Base-by-base conservation (phyloP, 2,329 filamentous ascomycete species). In the Pseudocercospora ulei region DNA sequence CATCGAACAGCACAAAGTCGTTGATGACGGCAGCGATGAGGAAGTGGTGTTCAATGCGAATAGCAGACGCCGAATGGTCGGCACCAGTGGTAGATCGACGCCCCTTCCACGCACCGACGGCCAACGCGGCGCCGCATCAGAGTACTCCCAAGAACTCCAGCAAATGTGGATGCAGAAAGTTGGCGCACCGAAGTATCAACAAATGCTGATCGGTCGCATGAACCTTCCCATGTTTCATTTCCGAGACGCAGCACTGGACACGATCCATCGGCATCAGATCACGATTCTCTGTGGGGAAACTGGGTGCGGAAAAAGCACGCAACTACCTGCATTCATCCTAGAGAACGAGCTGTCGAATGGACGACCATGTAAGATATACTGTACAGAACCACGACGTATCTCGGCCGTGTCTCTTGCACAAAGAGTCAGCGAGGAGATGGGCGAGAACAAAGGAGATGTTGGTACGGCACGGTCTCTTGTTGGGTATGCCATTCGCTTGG, bases 201-300 rank as follows among this genome's bases (percentile, higher is more conserved):
- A 68, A 5, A 96, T 98, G 90, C 70, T 88, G 37, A 64, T 72
- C 58, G 76, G 72, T 19, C 78, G 90, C 39, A 79, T 76, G 68
- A 81, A 81, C 52, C 72, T 98, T 11, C 90, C 90, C 0, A 94
- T 98, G 68, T 95, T 82, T 75, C 71, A 74, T 7, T 95, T 90
- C 59, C 80, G 78, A 49, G 67, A 82, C 7, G 73, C 84, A 34
- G 85, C 95, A 5, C 65, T 96, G 7, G 69, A 75, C 16, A 75
- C 82, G 1, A 78, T 98, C 18, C 79, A 84, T 30, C 69, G 73
- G 13, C 74, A 93, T 49, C 87, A 90, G 55, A 81, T 93, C 6
- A 78, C 90, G 6, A 95, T 98, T 43, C 75, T 98, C 18, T 96
- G 88, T 58, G 90, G 90, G 58, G 90, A 98, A 64, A 98, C 90